A percentile compares a stretch with the other conserved stretches of the same genome.
Evolutionary conservation across 371 early-diverging fungal species (phyloP).

Genomic region (Mortierella polycephala): DNA sequence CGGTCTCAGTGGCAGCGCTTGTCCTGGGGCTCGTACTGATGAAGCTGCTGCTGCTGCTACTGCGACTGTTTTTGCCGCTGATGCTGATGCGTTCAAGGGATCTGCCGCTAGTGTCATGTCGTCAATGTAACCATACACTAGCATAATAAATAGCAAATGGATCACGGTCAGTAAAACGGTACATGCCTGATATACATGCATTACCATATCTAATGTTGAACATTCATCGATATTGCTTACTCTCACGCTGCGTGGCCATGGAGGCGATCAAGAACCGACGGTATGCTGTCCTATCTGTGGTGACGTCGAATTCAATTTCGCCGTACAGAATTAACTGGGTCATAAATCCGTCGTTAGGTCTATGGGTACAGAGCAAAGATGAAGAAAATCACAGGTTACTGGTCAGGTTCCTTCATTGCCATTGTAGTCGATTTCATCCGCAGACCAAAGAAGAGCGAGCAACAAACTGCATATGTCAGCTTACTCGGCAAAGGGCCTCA

Average conservation of each 20-base stretch:
- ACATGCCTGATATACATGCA: background rate
- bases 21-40: background rate
- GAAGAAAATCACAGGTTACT: background rate
- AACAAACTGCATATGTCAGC: background rate
- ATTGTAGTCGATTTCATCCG: background rate
- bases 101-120: constrained; percentile 62
- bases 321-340: constrained; percentile 74
- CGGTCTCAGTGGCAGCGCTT: constrained; percentile 8
- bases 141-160: too few species aligned
- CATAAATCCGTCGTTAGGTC: constrained; percentile 82
- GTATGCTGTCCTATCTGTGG: constrained; percentile 65
- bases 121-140: constrained; percentile 61
- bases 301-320: constrained; percentile 68
- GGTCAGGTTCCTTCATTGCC: background rate
- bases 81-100: constrained; percentile 52
- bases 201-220: too few species aligned
- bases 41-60: background rate
- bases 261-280: constrained; percentile 74
- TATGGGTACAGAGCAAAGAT: too few species aligned
- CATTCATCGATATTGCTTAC: constrained; percentile 35
- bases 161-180: background rate
- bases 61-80: background rate
- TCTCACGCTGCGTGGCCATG: constrained; percentile 66
- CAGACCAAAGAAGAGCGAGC: background rate
- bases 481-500: constrained; percentile 65